These are phyloP conservation scores for Cercospora nicotianae DNA, from an alignment of 2,329 filamentous ascomycete genomes.

Conservation along the genomic window DNA sequence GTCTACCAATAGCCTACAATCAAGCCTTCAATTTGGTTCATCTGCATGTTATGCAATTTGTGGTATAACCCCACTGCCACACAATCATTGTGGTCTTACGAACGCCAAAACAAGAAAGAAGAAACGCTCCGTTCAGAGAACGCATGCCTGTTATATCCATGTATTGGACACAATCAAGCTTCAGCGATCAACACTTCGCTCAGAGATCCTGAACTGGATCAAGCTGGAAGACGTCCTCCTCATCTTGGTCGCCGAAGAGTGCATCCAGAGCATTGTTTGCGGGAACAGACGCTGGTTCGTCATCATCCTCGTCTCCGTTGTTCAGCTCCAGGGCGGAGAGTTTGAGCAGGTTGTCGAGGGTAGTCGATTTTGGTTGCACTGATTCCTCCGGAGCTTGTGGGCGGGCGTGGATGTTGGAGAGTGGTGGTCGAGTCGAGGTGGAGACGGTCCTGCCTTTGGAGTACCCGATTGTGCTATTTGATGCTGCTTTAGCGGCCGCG, in stretches of 20 bases:
- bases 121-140: no score
- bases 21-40: neutral
- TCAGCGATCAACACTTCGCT: neutral
- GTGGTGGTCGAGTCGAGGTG: conserved; percentile 38
- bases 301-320: conserved; percentile 17
- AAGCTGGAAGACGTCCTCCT: conserved; percentile 30
- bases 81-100: conserved; percentile 3
- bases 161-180: neutral
- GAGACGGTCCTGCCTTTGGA: conserved; percentile 67
- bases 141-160: neutral
- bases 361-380: conserved; percentile 16
- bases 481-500: conserved; percentile 64
- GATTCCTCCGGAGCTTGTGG: conserved; percentile 13
- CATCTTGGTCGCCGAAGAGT: conserved; percentile 17
- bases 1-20: neutral
- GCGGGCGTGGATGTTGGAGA: conserved; percentile 26
- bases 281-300: conserved; percentile 12
- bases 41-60: neutral
- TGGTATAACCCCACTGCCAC: neutral
- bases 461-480: conserved; percentile 81
- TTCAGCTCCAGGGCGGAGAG: conserved; percentile 24
- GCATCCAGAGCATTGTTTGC: conserved; percentile 3
- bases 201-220: conserved; percentile 26
- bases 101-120: neutral
- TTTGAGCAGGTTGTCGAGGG: conserved; percentile 32